Base-by-base conservation (phyloP, 768 basidiomycete genomes). In the Leccinum arenicola region DNA sequence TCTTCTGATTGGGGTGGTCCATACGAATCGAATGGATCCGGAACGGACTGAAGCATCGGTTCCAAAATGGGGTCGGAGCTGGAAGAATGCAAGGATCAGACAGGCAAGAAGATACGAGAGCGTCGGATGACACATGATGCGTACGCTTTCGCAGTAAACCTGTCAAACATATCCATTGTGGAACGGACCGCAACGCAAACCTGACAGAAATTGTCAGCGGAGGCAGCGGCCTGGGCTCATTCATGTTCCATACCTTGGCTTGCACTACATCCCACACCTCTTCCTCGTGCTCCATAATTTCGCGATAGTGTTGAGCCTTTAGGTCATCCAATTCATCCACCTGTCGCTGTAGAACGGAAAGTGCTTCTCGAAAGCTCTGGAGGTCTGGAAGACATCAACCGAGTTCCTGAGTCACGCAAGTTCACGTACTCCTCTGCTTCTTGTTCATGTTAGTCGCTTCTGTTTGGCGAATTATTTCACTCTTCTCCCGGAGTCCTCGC, bases 231-330 rank as follows among this genome's bases (percentile, higher is more conserved):
- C 21, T 6, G 33, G 33, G 36, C 29, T n/a, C 33, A 25, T 38
- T 21, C 48, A 27, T 49, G 21, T 49, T 56, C 14, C 38, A 72
- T 63, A 90, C 89, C 79, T 95, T 96, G 62, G 80, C 84, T 70
- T 95, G 86, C 6, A 96, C 92, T 14, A 85, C 84, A 66, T 95
- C 86, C 95, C 95, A 98, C n/a, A 93, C 89, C 72, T 96, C 88
- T 65, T 95, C 93, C 75, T 97, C 95, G 65, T 95, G 94, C 59
- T 92, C 91, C 52, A 94, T 76, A 55, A 96, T 93, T 66, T 93
- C 88, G 62, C 88, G 83, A 67, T 98, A 95, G 75, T 98, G 93
- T 7, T 82, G 79, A 8, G 78, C 83, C 69, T 95, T 96, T 57
- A 98, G 77, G 55, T 84, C 84, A 73, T 98, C 95, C 3, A 97